phyloP scores from a whole-genome alignment of 768 basidiomycete genomes.

The Podaxis mareebaensis region DNA sequence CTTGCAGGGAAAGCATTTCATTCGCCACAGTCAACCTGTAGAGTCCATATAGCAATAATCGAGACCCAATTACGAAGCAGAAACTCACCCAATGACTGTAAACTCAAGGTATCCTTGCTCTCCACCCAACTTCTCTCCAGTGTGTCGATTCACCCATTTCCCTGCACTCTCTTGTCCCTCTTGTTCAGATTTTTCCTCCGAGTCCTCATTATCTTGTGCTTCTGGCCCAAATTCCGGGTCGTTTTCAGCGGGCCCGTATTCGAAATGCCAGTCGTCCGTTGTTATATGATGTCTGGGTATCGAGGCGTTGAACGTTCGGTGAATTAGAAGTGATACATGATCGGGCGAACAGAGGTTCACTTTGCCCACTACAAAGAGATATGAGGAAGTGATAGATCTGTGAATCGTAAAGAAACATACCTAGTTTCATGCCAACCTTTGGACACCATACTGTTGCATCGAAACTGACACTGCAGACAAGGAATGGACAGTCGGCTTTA shows the following conservation, averaged over 20 bases:
- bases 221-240: slow-evolving; percentile 67
- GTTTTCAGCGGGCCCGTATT: slow-evolving; percentile 80
- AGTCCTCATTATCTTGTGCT: slow-evolving; percentile 27
- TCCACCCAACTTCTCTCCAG: slow-evolving; percentile 71
- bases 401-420: slow-evolving; percentile 41
- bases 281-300: slow-evolving; percentile 93
- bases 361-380: slow-evolving; percentile 61
- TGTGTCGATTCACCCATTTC: slow-evolving; percentile 76
- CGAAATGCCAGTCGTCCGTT: slow-evolving; percentile 77
- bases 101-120: slow-evolving; percentile 70
- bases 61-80: not conserved
- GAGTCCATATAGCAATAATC: not conserved
- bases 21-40: slow-evolving; percentile 84
- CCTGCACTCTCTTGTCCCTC: slow-evolving; percentile 53
- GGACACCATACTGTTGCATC: slow-evolving; percentile 92
- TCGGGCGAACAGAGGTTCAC: slow-evolving; percentile 90
- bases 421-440: slow-evolving; percentile 73
- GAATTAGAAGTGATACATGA: slow-evolving; percentile 86
- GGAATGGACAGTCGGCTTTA: slow-evolving; percentile 83
- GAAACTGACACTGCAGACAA: slow-evolving; percentile 72
- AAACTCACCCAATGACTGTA: slow-evolving; percentile 82
- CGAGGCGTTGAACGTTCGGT: slow-evolving; percentile 92
- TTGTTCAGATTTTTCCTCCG: slow-evolving; percentile 24
- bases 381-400: slow-evolving; percentile 9
- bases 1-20: slow-evolving; percentile 88